Percentiles rank a stretch among this genome's conserved stretches.
Conservation (phyloP, 495 filamentous ascomycete genomes). For the Aspergillus sclerotiicarbonarius region DNA sequence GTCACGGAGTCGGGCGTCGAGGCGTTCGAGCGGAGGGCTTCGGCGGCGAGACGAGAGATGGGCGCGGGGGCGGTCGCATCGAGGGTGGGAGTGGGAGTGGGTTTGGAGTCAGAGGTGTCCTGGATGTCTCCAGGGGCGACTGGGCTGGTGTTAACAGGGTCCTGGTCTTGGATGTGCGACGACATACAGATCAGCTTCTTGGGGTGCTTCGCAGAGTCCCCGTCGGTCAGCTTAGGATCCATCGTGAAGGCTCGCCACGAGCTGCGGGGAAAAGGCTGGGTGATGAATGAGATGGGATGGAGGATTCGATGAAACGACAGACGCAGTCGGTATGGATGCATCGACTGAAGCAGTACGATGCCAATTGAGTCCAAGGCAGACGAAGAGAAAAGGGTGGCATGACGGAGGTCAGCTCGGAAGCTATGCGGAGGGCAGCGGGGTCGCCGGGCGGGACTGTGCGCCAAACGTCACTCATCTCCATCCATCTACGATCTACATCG, state of each 20-base stretch:
- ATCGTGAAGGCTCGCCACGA: conserved; percentile 2
- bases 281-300: not conserved
- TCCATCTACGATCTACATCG: not conserved
- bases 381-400: not conserved
- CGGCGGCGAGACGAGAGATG: conserved; percentile 17
- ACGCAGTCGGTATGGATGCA: conserved; percentile 8
- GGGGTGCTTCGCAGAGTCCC: conserved; percentile 25
- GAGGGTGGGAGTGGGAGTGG: conserved; percentile 20
- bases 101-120: conserved; percentile 16
- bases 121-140: conserved; percentile 47
- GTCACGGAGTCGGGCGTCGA: conserved; percentile 39
- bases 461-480: not conserved
- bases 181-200: conserved; percentile 49
- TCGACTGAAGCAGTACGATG: not conserved
- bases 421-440: conserved; percentile 2
- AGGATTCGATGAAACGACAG: not conserved
- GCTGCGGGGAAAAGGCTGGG: not conserved
- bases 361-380: not conserved
- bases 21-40: conserved; percentile 31
- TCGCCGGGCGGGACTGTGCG: not conserved
- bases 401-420: not conserved
- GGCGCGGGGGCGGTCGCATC: conserved; percentile 42
- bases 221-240: not conserved
- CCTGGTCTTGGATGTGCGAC: not conserved
- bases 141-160: conserved; percentile 17